A percentile compares a stretch with the other conserved stretches of the same genome.
phyloP scores from a whole-genome alignment of 176 grass and related monocot genomes.

The Areca catechu region DNA sequence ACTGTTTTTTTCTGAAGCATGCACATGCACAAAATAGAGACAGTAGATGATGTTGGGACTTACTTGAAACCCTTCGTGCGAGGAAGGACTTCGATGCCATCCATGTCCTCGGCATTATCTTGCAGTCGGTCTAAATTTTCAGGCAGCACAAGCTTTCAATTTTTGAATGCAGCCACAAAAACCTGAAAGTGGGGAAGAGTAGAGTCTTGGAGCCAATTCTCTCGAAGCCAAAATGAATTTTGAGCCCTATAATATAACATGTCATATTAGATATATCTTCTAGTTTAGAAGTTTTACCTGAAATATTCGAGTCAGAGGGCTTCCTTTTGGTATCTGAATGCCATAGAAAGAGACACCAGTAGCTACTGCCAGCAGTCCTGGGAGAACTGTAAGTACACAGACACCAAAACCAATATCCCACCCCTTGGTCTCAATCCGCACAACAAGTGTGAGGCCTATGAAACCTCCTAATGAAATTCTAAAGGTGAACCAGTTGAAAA shows the following conservation, averaged over 20 bases:
- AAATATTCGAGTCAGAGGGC: slow-evolving; percentile 53
- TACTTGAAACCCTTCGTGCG: slow-evolving; percentile 48
- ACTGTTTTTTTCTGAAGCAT: too few species aligned
- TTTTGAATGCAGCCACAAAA: slow-evolving; percentile 45
- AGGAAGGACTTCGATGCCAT: slow-evolving; percentile 24
- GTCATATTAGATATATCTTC: too few species aligned
- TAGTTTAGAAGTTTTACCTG: slow-evolving; percentile 35
- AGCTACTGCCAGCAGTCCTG: slow-evolving; percentile 31
- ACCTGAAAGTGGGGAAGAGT: slow-evolving; percentile 29
- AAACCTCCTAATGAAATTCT: slow-evolving; percentile 49
- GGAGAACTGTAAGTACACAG: slow-evolving; percentile 25
- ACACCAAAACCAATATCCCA: slow-evolving; percentile 56
- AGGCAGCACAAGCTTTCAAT: slow-evolving; percentile 37
- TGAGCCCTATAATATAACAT: too few species aligned
- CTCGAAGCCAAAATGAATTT: too few species aligned
- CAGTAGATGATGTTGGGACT: not conserved
- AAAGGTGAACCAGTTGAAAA: slow-evolving; percentile 90
- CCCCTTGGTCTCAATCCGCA: slow-evolving; percentile 59
- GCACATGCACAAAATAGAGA: too few species aligned
- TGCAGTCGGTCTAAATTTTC: slow-evolving; percentile 23
- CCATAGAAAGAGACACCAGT: slow-evolving; percentile 51
- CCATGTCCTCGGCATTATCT: slow-evolving; percentile 4
- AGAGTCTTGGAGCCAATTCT: too few species aligned
- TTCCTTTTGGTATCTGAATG: slow-evolving; percentile 45
- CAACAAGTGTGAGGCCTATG: slow-evolving; percentile 42